Evolutionary conservation across 176 grass and related monocot genomes (phyloP).

Genomic region (Avena insularis): DNA sequence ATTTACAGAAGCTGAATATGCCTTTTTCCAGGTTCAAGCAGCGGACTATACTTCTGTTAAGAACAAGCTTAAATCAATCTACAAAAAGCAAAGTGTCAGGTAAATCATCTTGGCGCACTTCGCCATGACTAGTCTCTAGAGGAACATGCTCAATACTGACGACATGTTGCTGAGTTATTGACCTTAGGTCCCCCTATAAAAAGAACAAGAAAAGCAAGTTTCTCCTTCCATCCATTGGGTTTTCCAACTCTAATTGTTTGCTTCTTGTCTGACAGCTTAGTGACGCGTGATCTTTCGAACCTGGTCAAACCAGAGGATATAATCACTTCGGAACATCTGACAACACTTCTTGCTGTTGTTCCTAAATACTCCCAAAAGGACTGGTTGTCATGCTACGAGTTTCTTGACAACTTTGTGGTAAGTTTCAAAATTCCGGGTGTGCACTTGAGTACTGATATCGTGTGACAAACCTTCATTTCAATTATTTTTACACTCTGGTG

Average conservation of each 20-base stretch:
- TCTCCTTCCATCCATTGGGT: background rate
- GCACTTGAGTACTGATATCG: background rate
- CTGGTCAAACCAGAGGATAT: constrained; percentile 92
- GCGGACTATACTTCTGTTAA: constrained; percentile 84
- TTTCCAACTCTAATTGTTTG: constrained; percentile 15
- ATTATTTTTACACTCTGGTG: background rate
- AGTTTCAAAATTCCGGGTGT: background rate
- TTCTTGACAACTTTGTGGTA: constrained; percentile 88
- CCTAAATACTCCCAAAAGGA: constrained; percentile 93
- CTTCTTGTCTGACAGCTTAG: constrained; percentile 60
- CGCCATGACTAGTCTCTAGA: background rate
- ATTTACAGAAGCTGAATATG: background rate
- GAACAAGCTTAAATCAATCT: constrained; percentile 82
- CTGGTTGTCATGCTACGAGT: constrained; percentile 90
- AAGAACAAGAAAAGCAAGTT: background rate
- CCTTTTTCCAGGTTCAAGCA: constrained; percentile 62
- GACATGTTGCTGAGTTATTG: background rate
- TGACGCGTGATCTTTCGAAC: constrained; percentile 84
- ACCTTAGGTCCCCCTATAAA: background rate
- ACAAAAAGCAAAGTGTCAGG: constrained; percentile 92
- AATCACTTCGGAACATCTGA: constrained; percentile 81
- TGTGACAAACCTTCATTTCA: background rate
- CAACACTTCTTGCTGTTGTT: constrained; percentile 92
- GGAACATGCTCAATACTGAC: background rate
- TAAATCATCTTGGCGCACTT: constrained; percentile 31